Base-by-base conservation (phyloP, 108 stramenopile genomes). In the Nannochloropsis oceanica region DNA sequence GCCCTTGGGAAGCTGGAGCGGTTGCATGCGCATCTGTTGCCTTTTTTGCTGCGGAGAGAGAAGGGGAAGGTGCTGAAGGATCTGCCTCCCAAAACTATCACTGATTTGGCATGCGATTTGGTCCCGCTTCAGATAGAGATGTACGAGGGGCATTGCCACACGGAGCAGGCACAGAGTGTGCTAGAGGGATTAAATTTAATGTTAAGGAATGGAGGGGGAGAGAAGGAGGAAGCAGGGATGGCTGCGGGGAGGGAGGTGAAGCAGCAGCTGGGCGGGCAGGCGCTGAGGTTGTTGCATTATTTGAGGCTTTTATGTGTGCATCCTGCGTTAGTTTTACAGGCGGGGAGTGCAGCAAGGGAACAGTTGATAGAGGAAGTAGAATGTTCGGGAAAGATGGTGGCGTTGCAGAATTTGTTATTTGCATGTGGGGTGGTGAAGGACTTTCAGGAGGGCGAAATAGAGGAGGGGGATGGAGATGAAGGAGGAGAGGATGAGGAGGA, bases 241-340 rank as follows among this genome's bases (percentile, higher is more conserved):
- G 81, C 73, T 79, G 25, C 14, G 43, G n/a, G 34, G 80, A 34
- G 83, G 25, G 44, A 79, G 50, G 82, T 26, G 86, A 90, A 24
- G 44, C n/a, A 83, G 12, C 44, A 14, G 34, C 73, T 11, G 12
- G 44, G 43, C 10, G 84, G 0, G 80, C 73, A 44, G 84, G 85
- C 82, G 43, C 87, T 96, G 26, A 87, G 89, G 81, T 92, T 93
- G 24, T 91, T 97, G 13, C 87, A 95, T 5, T 93, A 93, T 82
- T 87, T 96, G 44, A 84, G 95, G 82, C 90, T 96, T 26, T 85
- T 96, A 26, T 96, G 95, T 80, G 95, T 95, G 11, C 95, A 97
- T 82, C 96, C 96, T 95, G 73, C 93, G 91, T 26, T 86, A 46
- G 86, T 83, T 20, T 11, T 44, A 7, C 27, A 27, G 0, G 44